Percentiles rank a stretch among this genome's conserved stretches.
phyloP scores from a whole-genome alignment of 129 eudicot species.

The Flaveria bidentis region DNA sequence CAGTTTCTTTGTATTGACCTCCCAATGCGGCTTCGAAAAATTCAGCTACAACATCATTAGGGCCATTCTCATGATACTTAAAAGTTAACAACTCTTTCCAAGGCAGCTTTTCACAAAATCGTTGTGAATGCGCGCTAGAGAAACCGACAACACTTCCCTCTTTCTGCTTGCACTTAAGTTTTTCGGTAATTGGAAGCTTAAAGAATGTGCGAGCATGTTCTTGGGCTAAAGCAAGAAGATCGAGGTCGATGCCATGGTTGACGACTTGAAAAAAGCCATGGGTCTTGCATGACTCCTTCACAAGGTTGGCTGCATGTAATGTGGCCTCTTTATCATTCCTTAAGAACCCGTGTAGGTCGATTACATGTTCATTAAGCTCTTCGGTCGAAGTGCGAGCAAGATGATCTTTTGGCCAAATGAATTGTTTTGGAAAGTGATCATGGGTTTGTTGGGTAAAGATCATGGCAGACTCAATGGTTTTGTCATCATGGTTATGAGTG shows the following conservation, averaged over 20 bases:
- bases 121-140: slow-evolving; percentile 39
- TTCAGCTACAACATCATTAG: slow-evolving; percentile 31
- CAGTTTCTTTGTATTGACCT: slow-evolving; percentile 37
- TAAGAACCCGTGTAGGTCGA: slow-evolving; percentile 47
- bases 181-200: slow-evolving; percentile 40
- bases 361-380: slow-evolving; percentile 30
- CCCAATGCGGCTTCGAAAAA: slow-evolving; percentile 43
- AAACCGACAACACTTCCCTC: slow-evolving; percentile 47
- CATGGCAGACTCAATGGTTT: slow-evolving; percentile 24
- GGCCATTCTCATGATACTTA: slow-evolving; percentile 36
- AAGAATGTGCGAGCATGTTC: slow-evolving; percentile 41
- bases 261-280: slow-evolving; percentile 65
- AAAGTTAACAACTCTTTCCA: slow-evolving; percentile 51
- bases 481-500: slow-evolving; percentile 13
- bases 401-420: slow-evolving; percentile 44
- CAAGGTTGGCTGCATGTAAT: slow-evolving; percentile 31
- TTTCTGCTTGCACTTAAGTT: slow-evolving; percentile 31
- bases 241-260: slow-evolving; percentile 54
- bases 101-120: slow-evolving; percentile 42
- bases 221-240: slow-evolving; percentile 33
- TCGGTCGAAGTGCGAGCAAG: slow-evolving; percentile 22
- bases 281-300: slow-evolving; percentile 41
- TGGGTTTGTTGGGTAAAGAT: slow-evolving; percentile 13
- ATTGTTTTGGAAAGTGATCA: slow-evolving; percentile 38
- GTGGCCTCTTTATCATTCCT: slow-evolving; percentile 32